Base-by-base conservation (phyloP, 176 grass and related monocot species). In the Eragrostis curvula region DNA sequence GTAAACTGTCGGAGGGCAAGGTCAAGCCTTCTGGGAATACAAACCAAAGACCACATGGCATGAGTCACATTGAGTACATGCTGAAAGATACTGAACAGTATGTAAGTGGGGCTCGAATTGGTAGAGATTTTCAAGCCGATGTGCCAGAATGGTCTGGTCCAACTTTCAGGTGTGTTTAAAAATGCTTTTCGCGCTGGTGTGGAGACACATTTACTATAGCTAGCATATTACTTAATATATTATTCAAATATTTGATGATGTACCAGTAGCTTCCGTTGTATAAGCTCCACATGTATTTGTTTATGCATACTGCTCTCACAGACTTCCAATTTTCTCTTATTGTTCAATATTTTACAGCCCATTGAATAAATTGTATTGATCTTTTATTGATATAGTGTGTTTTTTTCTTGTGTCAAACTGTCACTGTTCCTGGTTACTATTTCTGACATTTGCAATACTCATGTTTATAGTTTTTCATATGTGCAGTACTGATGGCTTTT, bases 71-170 rank as follows among this genome's bases (percentile, higher is more conserved):
- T 91, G 79, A 85, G 83, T 85, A 81, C 43, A 99, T 92, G 89
- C 66, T 96, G 58, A 85, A 62, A 68, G 91, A 93, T 81, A 53
- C 62, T 50, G 64, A 87, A 65, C 70, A 86, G 66, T 93, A 95
- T 91, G 88, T 86, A 60, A 85, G 82, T 75, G 87, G 79, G 42
- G 96, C 82, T 70, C 84, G 92, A 75, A 84, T 99, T 36, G 90
- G 89, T 74, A 84, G 68, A 90, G 66, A 87, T 84, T 95, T 96
- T 85, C 96, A 99, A 89, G 93, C 83, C 69, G 85, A 93, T 78
- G 90, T 99, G 58, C 85, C 87, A 79, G 93, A 93, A 70, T 96
- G 91, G 90, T 92, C 79, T 61, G 83, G 85, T 78, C 87, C 89
- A 17, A 44, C 71, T 66, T 80, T 65, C 29, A 69, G 86, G 96